phyloP scores from a whole-genome alignment of 31 red algal genomes.

The Endocladia muricata region DNA sequence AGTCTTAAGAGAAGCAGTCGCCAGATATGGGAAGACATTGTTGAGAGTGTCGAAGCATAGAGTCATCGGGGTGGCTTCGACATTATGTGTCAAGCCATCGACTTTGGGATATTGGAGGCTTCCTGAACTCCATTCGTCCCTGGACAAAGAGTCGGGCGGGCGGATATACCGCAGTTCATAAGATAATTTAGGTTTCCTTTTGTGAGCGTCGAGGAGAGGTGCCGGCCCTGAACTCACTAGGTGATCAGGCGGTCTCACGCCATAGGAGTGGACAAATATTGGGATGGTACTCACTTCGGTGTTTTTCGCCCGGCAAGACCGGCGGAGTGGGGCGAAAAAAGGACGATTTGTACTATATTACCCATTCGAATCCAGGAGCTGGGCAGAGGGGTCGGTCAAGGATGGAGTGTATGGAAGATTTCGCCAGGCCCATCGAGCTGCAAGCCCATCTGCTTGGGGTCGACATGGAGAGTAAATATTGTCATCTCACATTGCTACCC shows the following conservation, averaged over 20 bases:
- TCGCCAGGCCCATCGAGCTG: constrained; percentile 2
- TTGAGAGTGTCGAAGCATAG: neutral
- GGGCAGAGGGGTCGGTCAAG: neutral
- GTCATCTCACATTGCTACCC: neutral
- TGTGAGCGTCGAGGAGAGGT: neutral
- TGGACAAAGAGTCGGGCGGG: neutral
- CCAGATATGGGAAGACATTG: neutral
- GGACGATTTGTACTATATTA: constrained; percentile 16
- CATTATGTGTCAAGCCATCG: neutral
- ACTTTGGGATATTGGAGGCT: neutral
- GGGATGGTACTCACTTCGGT: constrained; percentile 3
- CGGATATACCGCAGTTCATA: neutral
- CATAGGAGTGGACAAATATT: neutral
- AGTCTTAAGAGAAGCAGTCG: neutral
- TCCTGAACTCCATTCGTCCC: neutral
- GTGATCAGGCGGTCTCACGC: neutral
- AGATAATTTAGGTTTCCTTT: neutral
- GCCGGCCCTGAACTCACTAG: neutral
- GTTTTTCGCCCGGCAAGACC: neutral
- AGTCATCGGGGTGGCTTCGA: neutral
- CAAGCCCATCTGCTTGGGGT: constrained; percentile 5
- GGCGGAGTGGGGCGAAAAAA: neutral
- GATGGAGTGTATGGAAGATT: constrained; percentile 9
- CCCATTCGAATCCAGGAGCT: neutral
- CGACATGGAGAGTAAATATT: constrained; percentile 12